Conservation (phyloP, 2,329 filamentous ascomycete genomes). For the Fusarium bactridioides region DNA sequence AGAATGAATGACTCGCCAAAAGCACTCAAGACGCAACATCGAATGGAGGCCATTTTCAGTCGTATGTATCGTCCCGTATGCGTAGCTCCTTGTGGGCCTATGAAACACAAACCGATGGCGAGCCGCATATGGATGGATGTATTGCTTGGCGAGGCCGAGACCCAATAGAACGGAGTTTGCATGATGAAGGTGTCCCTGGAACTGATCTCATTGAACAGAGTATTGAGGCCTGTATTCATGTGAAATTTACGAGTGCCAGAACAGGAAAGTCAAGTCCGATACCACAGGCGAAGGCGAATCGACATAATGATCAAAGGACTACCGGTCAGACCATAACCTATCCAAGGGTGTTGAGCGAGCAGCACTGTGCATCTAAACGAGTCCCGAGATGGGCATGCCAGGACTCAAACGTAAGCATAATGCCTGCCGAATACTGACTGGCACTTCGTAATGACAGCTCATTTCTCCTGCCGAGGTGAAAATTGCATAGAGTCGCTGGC, state of each 20-base stretch:
- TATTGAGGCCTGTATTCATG: constrained; percentile 5
- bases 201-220: constrained; percentile 7
- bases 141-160: constrained; percentile 18
- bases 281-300: not conserved
- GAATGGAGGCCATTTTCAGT: not conserved
- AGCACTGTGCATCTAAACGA: not conserved
- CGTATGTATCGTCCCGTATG: constrained; percentile 22
- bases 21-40: not conserved
- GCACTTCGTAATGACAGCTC: constrained; percentile 2
- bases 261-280: constrained; percentile 1
- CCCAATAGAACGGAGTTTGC: constrained; percentile 22
- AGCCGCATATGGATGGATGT: constrained; percentile 26
- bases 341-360: not conserved
- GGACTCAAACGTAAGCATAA: not conserved
- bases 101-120: constrained; percentile 31
- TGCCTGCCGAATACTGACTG: not conserved
- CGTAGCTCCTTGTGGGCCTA: constrained; percentile 15
- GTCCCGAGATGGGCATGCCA: not conserved
- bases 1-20: not conserved
- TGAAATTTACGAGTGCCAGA: not conserved
- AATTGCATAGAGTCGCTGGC: constrained; percentile 5
- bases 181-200: constrained; percentile 8
- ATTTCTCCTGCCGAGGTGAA: constrained; percentile 1
- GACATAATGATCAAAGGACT: not conserved
- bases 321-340: not conserved